Base-by-base conservation (phyloP, 2,329 filamentous ascomycete genomes). In the Fusarium neocosmosporiellum region DNA sequence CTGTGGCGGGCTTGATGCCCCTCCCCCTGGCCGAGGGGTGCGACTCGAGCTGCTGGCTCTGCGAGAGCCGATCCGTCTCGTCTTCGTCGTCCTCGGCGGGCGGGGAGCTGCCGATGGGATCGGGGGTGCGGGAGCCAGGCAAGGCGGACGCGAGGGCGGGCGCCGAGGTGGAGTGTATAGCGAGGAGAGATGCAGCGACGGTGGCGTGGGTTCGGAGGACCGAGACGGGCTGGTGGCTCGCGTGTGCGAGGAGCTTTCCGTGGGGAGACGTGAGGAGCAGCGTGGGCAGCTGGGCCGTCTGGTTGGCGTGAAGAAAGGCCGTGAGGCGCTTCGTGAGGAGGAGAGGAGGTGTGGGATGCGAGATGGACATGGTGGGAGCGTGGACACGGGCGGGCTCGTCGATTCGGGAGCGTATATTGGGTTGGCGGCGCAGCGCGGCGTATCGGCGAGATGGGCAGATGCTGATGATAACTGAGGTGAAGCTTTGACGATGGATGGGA, bases 281-380 rank as follows among this genome's bases (percentile, higher is more conserved):
- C 4, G 89, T 90, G 68, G 89, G 88, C 34, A 92, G 84, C 67
- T 87, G 83, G 5, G 88, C 79, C 9, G 87, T 87, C 71, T 90
- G 87, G 79, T 90, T 89, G 69, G 86, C 82, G 77, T 86, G 84
- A 54, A 92, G 88, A 80, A 92, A 91, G 67, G 86, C 83, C 31
- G 89, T 90, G 73, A 92, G 86, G 69, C 89, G 89, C 80, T 91
- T 91, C 37, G 88, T 91, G 69, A 94, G 86, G 82, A 94, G 85
- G 66, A 90, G 85, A 29, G 88, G 88, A 39, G 88, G 88, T 39
- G 87, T 86, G 27, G 85, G 83, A 58, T 78, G 78, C 22, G 80
- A 75, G 67, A 80, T 75, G 53, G 83, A 80, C 82, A 84, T 84
- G 67, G 59, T 24, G 55, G 63, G 43, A 34, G 20, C 59, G 46